Evolutionary conservation across 257 asterid genomes (phyloP), one percentile per base, ranked within the genome.

Genomic region (Nemophila menziesii): DNA sequence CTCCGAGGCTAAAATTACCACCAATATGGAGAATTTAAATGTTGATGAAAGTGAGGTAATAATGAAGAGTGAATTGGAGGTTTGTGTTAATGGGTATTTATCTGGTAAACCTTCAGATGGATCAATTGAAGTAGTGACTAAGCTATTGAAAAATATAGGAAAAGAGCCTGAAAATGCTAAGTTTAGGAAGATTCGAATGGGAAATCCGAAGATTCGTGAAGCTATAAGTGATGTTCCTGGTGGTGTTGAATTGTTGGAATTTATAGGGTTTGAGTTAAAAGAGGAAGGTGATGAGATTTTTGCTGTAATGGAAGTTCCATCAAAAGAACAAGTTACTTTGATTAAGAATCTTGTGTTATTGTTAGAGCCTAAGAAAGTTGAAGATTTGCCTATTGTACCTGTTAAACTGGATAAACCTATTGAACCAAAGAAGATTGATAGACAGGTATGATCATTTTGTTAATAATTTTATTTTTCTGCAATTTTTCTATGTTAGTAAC

Each of bases 161-260:
- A 76, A 50, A 42, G 96, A 90, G 36, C 99, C 93, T 0, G 89
- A 58, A 27, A 90, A 85, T 53, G 74, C 68, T 0, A 90, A 85
- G 75, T 90, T 79, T 68, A 77, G 99, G 74, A 90, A 73, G 70
- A 64, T 90, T 24, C 66, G 99, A 43, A 63, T 79, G 68, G 96
- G 89, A 54, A 90, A 90, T 67, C 83, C 80, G 0, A 90, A 90
- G 82, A 85, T 90, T 33, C 79, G 74, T 69, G 99, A 79, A 73
- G 94, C 93, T 0, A 67, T 90, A 5, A 80, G 72, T 44, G 93
- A 85, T 54, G 78, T 77, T 56, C 64, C 56, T 0, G 93, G 99
- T 56, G 99, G 84, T 15, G 69, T 90, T 22, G 99, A 85, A 71
- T 61, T 85, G 61, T 65, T 90, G 62, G 96, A 85, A 60, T 78